These are phyloP conservation scores for Mycena metata DNA, from an alignment of 768 basidiomycete genomes.

Conservation along the genomic window DNA sequence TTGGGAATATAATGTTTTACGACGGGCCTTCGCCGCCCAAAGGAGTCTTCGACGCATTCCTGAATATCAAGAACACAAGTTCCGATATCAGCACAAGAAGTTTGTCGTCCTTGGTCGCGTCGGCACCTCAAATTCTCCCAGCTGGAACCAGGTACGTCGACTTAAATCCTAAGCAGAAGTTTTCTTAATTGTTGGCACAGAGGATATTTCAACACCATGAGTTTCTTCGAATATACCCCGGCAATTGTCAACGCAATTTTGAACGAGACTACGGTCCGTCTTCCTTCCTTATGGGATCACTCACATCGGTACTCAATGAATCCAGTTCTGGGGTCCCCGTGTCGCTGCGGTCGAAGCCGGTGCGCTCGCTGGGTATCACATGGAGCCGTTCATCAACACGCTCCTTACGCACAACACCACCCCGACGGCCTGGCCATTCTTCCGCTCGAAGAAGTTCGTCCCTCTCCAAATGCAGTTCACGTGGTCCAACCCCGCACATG, in stretches of 20 bases:
- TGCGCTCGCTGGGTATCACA: constrained; percentile 59
- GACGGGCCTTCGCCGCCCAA: constrained; percentile 64
- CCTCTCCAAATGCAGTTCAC: constrained; percentile 47
- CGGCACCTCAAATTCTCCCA: constrained; percentile 53
- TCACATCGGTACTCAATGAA: too few relatives aligned
- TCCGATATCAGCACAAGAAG: constrained; percentile 56
- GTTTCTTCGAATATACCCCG: constrained; percentile 52
- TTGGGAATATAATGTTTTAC: constrained; percentile 65
- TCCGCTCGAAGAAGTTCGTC: constrained; percentile 39
- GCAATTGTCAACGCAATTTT: constrained; percentile 56
- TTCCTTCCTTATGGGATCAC: neutral
- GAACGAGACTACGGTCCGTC: constrained; percentile 58
- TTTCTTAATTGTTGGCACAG: constrained; percentile 37
- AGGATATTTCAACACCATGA: constrained; percentile 58
- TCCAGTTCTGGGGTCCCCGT: constrained; percentile 60
- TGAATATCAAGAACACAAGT: constrained; percentile 56
- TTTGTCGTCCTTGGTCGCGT: constrained; percentile 56
- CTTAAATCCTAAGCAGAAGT: neutral
- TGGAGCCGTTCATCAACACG: constrained; percentile 62
- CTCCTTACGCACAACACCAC: constrained; percentile 53
- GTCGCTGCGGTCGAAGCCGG: constrained; percentile 47
- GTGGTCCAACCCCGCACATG: constrained; percentile 39
- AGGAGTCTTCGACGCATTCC: constrained; percentile 66
- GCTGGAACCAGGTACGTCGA: constrained; percentile 40
- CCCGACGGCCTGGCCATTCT: constrained; percentile 61